A percentile compares a stretch with the other conserved stretches of the same genome.
These are phyloP conservation scores for Boechera retrofracta DNA, from an alignment of 345 rosid species.

Conservation along the genomic window DNA sequence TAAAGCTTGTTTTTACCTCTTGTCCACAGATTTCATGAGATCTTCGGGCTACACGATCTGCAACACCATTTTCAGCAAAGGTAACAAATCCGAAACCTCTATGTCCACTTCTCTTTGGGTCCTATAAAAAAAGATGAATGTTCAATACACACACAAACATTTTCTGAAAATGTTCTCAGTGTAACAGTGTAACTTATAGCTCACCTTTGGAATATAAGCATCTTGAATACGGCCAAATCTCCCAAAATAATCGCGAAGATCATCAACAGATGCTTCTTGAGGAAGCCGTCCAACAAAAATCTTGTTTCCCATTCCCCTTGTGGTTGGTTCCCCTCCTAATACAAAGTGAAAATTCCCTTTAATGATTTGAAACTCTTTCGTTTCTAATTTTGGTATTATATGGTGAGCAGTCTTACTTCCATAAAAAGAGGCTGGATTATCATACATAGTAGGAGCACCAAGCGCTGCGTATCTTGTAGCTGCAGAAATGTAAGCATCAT, in stretches of 20 bases:
- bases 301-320: conserved; percentile 85
- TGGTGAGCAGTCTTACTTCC: conserved; percentile 67
- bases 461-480: conserved; percentile 95
- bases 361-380: not conserved
- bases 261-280: conserved; percentile 89
- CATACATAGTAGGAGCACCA: conserved; percentile 95
- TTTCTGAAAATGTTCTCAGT: not conserved
- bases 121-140: conserved; percentile 52
- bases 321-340: conserved; percentile 60
- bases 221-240: conserved; percentile 94
- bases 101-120: conserved; percentile 92
- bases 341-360: conserved; percentile 39
- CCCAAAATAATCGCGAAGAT: conserved; percentile 83
- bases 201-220: conserved; percentile 86
- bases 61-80: conserved; percentile 92
- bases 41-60: conserved; percentile 90
- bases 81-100: conserved; percentile 98
- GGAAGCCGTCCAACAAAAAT: conserved; percentile 98
- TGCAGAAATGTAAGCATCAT: conserved; percentile 95
- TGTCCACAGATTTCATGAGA: conserved; percentile 98
- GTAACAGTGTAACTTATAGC: not conserved
- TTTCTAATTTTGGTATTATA: not conserved
- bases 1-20: conserved; percentile 57
- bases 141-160: not conserved
- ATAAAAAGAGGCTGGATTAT: conserved; percentile 73